Evolutionary conservation across 768 basidiomycete species (phyloP), one percentile per base, ranked within the genome.

Genomic region (Albatrellus ellisii): DNA sequence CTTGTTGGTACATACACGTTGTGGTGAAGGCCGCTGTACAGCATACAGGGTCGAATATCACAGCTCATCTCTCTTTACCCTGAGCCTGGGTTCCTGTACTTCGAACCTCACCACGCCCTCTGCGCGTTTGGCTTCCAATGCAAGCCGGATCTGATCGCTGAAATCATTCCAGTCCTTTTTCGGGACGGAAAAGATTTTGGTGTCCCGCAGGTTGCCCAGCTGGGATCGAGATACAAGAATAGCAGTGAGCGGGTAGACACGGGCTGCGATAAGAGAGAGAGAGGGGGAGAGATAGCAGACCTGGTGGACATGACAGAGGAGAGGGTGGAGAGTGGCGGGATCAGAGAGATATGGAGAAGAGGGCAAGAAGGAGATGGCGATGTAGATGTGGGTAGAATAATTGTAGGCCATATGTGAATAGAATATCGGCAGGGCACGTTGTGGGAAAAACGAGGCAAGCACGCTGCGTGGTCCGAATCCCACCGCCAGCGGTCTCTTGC

Each of bases 31-130:
- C n/a, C n/a, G n/a, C n/a, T n/a, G n/a, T n/a, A n/a, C n/a, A n/a
- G n/a, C 15, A 29, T 32, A 34, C 35, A 22, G 24, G 27, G 36
- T 37, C 33, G 35, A 22, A 29, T 9, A 36, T 18, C 12, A 6
- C 10, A 28, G 26, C 43, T 42, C 9, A 43, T 46, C 49, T 49
- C 44, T 41, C 34, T 46, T 48, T n/a, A 36, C 24, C 36, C 49
- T 41, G 32, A 9, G 20, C 26, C 39, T 37, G 7, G 47, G 49
- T 36, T 43, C 47, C 42, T 51, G 49, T 10, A 49, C 38, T 3
- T 51, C 49, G 20, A 51, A 41, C 24, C 39, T 41, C 20, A 51
- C 38, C 25, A 51, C 42, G 20, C 49, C 49, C 15, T 51, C 47
- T 27, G 12, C 32, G 29, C 35, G 39, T 36, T 15, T 46, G 17